Conservation (phyloP, 73 alveolate species). For the Symbiodinium natans region DNA sequence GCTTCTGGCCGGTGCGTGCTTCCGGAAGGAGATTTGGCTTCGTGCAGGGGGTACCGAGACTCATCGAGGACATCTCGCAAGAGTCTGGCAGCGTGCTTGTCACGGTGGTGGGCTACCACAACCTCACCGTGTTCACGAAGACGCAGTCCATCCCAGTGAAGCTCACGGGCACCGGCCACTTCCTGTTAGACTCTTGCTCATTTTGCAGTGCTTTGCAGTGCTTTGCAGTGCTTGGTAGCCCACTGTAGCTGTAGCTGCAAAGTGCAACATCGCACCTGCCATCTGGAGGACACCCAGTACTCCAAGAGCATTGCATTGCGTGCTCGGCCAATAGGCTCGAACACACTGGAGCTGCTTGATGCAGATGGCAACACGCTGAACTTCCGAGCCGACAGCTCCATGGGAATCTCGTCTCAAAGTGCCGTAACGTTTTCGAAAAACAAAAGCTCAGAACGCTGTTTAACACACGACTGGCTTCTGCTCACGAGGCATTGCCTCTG, state of each 20-base stretch:
- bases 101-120: background rate
- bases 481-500: no score
- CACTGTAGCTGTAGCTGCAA: no score
- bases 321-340: background rate
- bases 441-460: no score
- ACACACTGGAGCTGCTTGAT: background rate
- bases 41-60: background rate
- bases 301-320: background rate
- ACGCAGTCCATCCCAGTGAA: background rate
- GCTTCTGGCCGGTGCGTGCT: no score
- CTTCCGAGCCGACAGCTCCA: conserved; percentile 15
- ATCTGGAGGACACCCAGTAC: background rate
- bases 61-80: background rate
- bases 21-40: background rate
- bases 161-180: background rate
- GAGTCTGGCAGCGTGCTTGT: background rate
- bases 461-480: no score
- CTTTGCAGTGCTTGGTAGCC: no score
- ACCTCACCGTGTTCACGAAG: background rate
- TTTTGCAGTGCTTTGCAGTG: no score
- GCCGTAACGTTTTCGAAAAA: no score
- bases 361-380: background rate
- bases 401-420: background rate
- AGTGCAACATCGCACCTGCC: no score
- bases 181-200: background rate